These are phyloP conservation scores for Massospora cicadina DNA, from an alignment of 371 early-diverging fungal species.

Conservation along the genomic window DNA sequence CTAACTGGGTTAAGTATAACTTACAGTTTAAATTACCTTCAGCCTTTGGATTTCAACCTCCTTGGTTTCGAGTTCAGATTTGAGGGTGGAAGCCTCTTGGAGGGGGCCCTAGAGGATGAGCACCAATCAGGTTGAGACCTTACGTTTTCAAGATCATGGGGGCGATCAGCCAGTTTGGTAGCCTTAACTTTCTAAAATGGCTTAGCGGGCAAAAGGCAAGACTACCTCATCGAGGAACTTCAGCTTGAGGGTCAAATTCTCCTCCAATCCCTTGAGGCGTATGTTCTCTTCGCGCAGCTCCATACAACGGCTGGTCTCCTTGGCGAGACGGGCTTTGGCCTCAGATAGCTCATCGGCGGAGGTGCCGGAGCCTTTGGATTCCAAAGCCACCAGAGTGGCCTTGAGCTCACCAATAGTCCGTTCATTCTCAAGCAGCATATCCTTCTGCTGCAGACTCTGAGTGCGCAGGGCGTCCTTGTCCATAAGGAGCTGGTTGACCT, in stretches of 20 bases:
- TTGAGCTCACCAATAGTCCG: conserved; percentile 36
- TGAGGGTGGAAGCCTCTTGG: conserved; percentile 56
- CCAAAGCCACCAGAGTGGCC: conserved; percentile 45
- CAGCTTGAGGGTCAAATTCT: conserved; percentile 12
- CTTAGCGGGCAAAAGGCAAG: conserved; percentile 10
- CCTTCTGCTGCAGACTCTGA: conserved; percentile 33
- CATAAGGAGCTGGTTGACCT: conserved; percentile 39
- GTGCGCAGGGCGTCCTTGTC: conserved; percentile 43
- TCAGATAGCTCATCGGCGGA: conserved; percentile 29
- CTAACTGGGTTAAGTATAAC: conserved; percentile 14
- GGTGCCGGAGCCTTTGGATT: conserved; percentile 27
- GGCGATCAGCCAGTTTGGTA: conserved; percentile 11
- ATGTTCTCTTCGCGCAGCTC: conserved; percentile 51
- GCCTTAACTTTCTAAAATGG: conserved; percentile 15
- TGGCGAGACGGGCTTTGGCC: conserved; percentile 31
- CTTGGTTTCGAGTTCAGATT: conserved; percentile 32
- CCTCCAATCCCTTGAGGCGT: conserved; percentile 26
- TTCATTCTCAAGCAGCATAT: conserved; percentile 29
- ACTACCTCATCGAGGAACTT: conserved; percentile 14
- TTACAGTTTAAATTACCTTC: conserved; percentile 24
- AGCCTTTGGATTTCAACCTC: conserved; percentile 49
- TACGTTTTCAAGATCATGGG: conserved; percentile 11
- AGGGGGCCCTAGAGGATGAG: conserved; percentile 7
- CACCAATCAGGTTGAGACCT: not conserved
- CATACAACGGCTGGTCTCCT: conserved; percentile 30